Evolutionary conservation across 352 stramenopile species (phyloP).

Genomic region (Phytophthora ohioensis): DNA sequence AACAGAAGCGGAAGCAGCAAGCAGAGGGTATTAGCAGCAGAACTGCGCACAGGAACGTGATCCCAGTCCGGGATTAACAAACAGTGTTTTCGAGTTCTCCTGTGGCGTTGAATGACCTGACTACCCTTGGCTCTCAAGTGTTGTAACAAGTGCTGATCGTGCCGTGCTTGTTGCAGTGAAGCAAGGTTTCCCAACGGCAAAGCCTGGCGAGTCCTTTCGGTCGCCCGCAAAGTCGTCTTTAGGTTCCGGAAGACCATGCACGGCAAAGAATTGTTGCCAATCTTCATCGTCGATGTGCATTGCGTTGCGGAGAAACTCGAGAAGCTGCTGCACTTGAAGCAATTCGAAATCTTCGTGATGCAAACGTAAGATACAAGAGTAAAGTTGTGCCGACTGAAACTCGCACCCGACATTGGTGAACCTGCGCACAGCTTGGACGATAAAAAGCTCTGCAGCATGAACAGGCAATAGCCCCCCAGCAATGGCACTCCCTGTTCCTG

Average conservation of each 20-base stretch:
- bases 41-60: constrained; percentile 10
- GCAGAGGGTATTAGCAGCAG: constrained; percentile 15
- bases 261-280: constrained; percentile 59
- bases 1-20: constrained; percentile 28
- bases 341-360: constrained; percentile 59
- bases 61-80: constrained; percentile 28
- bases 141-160: constrained; percentile 6
- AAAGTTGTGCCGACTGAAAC: constrained; percentile 54
- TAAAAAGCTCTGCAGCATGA: constrained; percentile 63
- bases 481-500: constrained; percentile 3
- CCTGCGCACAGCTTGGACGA: constrained; percentile 59
- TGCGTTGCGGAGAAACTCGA: constrained; percentile 54
- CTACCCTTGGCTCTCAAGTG: constrained; percentile 29
- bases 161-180: constrained; percentile 12
- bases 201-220: constrained; percentile 29
- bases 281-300: constrained; percentile 44
- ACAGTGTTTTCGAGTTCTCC: constrained; percentile 21
- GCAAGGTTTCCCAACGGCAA: constrained; percentile 7
- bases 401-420: constrained; percentile 54
- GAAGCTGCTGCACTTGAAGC: constrained; percentile 55
- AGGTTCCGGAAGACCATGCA: constrained; percentile 43
- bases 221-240: constrained; percentile 29
- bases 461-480: constrained; percentile 13
- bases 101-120: constrained; percentile 9
- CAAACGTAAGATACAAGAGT: constrained; percentile 44